Conservation (phyloP, 2,329 filamentous ascomycete species). For the Fusarium sarcochroum region DNA sequence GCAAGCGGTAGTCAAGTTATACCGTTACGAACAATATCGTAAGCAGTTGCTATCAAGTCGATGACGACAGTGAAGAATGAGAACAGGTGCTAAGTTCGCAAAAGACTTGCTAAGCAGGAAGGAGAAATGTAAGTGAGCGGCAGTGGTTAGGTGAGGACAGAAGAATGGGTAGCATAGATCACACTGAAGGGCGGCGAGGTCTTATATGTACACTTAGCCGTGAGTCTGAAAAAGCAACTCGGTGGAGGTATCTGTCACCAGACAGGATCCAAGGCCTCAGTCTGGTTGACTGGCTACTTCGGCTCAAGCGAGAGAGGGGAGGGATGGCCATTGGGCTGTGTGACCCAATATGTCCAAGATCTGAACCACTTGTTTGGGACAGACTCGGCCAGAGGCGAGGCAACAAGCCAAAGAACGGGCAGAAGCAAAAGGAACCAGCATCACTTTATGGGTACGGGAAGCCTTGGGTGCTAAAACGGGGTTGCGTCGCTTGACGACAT, state of each 20-base stretch:
- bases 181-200: conserved; percentile 38
- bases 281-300: conserved; percentile 35
- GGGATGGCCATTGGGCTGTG: conserved; percentile 52
- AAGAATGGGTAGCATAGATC: conserved; percentile 20
- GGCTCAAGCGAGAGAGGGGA: conserved; percentile 50
- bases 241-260: conserved; percentile 41
- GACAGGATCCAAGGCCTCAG: conserved; percentile 37
- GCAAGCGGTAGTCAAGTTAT: conserved; percentile 12
- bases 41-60: conserved; percentile 13
- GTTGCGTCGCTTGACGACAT: conserved; percentile 42
- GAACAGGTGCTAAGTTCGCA: not conserved
- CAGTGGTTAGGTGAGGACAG: conserved; percentile 24
- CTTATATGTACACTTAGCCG: conserved; percentile 47
- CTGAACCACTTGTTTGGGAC: conserved; percentile 56
- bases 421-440: conserved; percentile 40
- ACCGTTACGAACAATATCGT: not conserved
- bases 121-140: conserved; percentile 26
- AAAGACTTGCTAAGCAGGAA: conserved; percentile 10
- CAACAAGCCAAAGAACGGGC: conserved; percentile 44
- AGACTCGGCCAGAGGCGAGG: conserved; percentile 53
- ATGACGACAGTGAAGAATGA: conserved; percentile 18
- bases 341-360: conserved; percentile 55
- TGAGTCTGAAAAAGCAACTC: conserved; percentile 48
- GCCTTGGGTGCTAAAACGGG: conserved; percentile 37
- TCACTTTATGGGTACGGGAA: conserved; percentile 47